Base-by-base conservation (phyloP, 2,329 filamentous ascomycete genomes). In the Penicillium griseofulvum region DNA sequence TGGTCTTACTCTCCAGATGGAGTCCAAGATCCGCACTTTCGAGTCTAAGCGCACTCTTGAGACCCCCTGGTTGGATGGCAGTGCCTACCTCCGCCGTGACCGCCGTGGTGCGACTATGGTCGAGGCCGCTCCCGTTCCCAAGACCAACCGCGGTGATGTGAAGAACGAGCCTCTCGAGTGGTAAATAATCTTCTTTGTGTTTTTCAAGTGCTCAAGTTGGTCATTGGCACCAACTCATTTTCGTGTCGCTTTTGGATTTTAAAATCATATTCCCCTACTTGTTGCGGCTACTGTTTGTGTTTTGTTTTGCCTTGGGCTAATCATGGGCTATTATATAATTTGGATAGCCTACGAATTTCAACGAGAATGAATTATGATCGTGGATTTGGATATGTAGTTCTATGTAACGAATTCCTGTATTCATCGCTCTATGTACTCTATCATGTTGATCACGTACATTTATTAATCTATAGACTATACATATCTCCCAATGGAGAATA, bases 21-120 rank as follows among this genome's bases (percentile, higher is more conserved):
- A 94, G 61, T 88, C 91, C 59, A 91, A 96, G 82, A 97, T 97
- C 70, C 78, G 83, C 55, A 82, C 82, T 57, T 96, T 94, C 68
- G 93, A 97, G 84, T 78, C 79, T 66, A 87, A 87, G 74, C 85
- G 91, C 71, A 88, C 88, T 10, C 75, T 81, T 49, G 83, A 90
- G 58, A 96, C 90, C 22, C 93, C 94, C 3, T 97, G 93, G 93
- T 78, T 97, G 62, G 91, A 97, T 69, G 94, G 93, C 33, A 86
- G 82, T 39, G 90, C 86, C 0, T 97, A 96, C 72, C 81, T 97
- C 56, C 81, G 79, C 60, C 76, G 80, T 54, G 74, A 74, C 38
- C 79, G 80, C 61, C 82, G 83, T 4, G 81, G 68, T 24, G 59
- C 85, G 2, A 83, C 85, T 10, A 86, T 83, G 78, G 77, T 88